Conservation (phyloP, 225 moss, liverwort and hornwort genomes). For the Sphagnum tenellum region DNA sequence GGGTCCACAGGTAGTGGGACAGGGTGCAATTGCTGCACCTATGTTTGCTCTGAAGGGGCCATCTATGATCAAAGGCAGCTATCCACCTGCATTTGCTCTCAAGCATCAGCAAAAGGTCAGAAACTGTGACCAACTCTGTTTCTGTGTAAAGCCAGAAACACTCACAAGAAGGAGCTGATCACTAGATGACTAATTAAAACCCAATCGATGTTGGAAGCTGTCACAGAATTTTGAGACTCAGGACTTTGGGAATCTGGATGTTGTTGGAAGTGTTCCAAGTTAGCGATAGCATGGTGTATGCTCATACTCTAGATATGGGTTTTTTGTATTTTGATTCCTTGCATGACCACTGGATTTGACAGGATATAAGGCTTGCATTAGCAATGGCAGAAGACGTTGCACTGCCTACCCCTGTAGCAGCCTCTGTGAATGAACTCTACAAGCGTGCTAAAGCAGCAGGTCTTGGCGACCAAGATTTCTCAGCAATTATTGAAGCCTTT, state of each 20-base stretch:
- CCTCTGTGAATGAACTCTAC: conserved; percentile 64
- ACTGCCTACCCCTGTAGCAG: conserved; percentile 67
- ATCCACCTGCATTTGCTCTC: conserved; percentile 74
- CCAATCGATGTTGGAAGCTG: too few relatives aligned
- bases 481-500: conserved; percentile 76
- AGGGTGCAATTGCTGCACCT: conserved; percentile 66
- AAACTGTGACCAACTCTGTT: background rate
- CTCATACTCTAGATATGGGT: background rate
- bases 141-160: background rate
- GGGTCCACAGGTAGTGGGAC: conserved; percentile 48
- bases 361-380: conserved; percentile 85
- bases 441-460: conserved; percentile 47
- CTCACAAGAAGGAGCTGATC: too few relatives aligned
- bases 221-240: too few relatives aligned
- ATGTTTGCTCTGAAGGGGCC: conserved; percentile 89
- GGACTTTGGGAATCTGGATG: background rate
- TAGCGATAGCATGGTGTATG: background rate
- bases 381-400: conserved; percentile 55
- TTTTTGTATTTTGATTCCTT: background rate
- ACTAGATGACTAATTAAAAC: too few relatives aligned
- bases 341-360: background rate
- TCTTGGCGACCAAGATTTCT: conserved; percentile 77
- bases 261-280: background rate
- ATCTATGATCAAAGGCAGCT: conserved; percentile 60
- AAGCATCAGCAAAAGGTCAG: conserved; percentile 92